Base-by-base conservation (phyloP, 2,329 filamentous ascomycete genomes). In the Sporothrix variecibatus region DNA sequence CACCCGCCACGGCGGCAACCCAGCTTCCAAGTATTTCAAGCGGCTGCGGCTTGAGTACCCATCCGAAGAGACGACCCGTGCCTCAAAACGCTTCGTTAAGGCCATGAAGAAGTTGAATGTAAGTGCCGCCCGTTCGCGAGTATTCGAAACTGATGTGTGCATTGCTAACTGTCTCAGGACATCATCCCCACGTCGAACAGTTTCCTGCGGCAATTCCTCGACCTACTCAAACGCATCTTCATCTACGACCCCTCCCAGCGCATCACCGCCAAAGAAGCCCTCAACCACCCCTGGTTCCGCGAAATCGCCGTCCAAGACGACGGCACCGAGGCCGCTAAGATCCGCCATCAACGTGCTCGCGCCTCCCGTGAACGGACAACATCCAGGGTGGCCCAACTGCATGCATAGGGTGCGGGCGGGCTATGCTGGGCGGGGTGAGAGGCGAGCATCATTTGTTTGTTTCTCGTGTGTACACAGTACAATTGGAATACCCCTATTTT, bases 21-120 rank as follows among this genome's bases (percentile, higher is more conserved):
- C 88, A 3, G 90, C 90, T n/a, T 83, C 89, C 7, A 92, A 91
- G 91, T 92, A 90, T 78, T 93, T 93, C 81, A 92, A 92, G 80
- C 85, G 90, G 28, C 82, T 87, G 49, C 89, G 87, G 79, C 84
- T 93, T 26, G 90, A 92, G 77, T 93, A 92, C 76, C 91, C 91
- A 2, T 87, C 86, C 2, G 77, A 83, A 1, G 90, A 92, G 15
- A 92, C 91, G 0, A 90, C 89, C 0, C 84, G 90, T 73, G 89
- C 90, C 3, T 92, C 90, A 0, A 85, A 87, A 75, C 85, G 89
- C 78, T 93, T 92, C 78, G 91, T 93, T 15, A 90, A 90, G 80
- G 90, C 89, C n/a, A 93, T 93, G 91, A 92, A 92, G 81, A 86
- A 85, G 73, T 82, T 93, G 38, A 85, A 87, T 75, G 90, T 92